Evolutionary conservation across 306 rosid species (phyloP).

Genomic region (Luffa acutangula): DNA sequence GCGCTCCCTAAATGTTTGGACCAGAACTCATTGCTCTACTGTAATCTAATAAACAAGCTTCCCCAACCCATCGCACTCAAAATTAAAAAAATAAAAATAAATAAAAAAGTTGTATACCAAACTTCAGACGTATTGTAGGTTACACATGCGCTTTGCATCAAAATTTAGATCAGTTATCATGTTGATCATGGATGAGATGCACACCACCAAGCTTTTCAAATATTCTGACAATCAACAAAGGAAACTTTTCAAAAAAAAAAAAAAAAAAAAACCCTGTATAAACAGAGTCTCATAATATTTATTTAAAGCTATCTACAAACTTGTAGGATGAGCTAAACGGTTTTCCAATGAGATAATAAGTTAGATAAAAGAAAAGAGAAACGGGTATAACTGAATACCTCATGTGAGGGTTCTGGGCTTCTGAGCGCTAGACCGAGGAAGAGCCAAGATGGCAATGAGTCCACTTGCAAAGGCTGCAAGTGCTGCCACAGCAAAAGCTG

Average conservation of each 20-base stretch:
- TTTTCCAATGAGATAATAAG: slow-evolving; percentile 10
- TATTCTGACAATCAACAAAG: slow-evolving; percentile 14
- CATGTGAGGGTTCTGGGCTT: slow-evolving; percentile 49
- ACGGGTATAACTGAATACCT: slow-evolving; percentile 48
- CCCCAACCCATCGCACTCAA: neutral
- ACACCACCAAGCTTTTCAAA: slow-evolving; percentile 15
- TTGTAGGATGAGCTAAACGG: slow-evolving; percentile 6
- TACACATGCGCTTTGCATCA: neutral
- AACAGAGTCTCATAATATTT: neutral
- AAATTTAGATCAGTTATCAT: slow-evolving; percentile 9
- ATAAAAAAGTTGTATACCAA: neutral
- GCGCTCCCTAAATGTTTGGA: slow-evolving; percentile 10
- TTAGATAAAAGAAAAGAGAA: slow-evolving; percentile 13
- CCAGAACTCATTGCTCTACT: neutral
- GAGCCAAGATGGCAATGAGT: slow-evolving; percentile 62
- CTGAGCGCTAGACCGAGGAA: slow-evolving; percentile 61
- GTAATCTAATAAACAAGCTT: neutral
- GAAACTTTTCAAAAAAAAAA: neutral
- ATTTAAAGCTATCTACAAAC: slow-evolving; percentile 27
- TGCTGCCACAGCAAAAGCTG: slow-evolving; percentile 86
- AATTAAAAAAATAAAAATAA: neutral
- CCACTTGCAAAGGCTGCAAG: slow-evolving; percentile 83
- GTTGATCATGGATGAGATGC: neutral
- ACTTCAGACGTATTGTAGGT: neutral
- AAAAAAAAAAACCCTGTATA: neutral